Evolutionary conservation across 2,329 filamentous ascomycete genomes (phyloP), one percentile per base, ranked within the genome.

Genomic region (Fusarium zealandicum): DNA sequence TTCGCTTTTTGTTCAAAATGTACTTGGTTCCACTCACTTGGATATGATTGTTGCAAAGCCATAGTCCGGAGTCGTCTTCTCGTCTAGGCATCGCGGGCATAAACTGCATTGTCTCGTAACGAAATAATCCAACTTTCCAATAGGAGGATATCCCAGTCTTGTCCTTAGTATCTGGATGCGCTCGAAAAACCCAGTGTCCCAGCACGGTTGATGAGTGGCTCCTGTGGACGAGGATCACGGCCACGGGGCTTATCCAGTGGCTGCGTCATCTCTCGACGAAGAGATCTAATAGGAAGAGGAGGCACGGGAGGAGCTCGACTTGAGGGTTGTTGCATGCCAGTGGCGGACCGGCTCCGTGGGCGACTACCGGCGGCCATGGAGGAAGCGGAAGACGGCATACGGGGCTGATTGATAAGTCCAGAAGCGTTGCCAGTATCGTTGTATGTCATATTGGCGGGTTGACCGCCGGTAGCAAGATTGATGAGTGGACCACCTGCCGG

Each of bases 401-500:
- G 55, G 43, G 55, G 47, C 49, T 59, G 45, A 35, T 60, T 61
- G 13, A 64, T 40, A 13, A 65, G 54, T 16, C 63, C 65, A 33
- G 60, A 58, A 25, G 43, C 46, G 13, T 45, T 62, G 12, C 40
- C 44, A 7, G 42, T 53, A 27, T 53, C 55, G 42, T 27, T 45
- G 14, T 42, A 20, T 8, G 50, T 44, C 31, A 54, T 45, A 14
- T 52, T 47, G n/a, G 35, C 16, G 11, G 53, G 25, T 8, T 63
- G 55, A 22, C 64, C 68, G 8, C 73, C 64, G 45, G 67, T 75
- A 10, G 78, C 79, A 43, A 78, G 74, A 44, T 80, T 78, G 39
- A 83, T 78, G 1, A 83, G 72, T 9, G 77, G 78, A 10, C 75
- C 72, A 14, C 74, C 72, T 18, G 68, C 62, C 0, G 75, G 72